phyloP scores from a whole-genome alignment of 2,329 filamentous ascomycete species.

The Kalaharituber pfeilii region DNA sequence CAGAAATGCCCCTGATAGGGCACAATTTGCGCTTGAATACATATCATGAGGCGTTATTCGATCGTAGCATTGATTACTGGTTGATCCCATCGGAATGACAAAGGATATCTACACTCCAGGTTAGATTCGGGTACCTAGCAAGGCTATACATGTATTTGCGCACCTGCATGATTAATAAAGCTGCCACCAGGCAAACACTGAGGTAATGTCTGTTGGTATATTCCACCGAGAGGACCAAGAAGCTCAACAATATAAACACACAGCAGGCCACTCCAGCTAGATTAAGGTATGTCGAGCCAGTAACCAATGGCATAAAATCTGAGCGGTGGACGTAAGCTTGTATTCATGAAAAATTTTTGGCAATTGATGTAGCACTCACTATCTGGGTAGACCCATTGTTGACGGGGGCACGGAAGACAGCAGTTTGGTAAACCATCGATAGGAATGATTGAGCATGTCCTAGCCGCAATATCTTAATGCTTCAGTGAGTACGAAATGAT shows the following conservation, averaged over 20 bases:
- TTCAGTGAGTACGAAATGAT: conserved; percentile 7
- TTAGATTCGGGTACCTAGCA: background rate
- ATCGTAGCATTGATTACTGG: conserved; percentile 70
- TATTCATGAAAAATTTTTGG: background rate
- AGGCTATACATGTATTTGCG: conserved; percentile 26
- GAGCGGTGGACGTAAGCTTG: conserved; percentile 35
- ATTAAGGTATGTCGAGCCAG: conserved; percentile 65
- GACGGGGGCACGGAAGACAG: conserved; percentile 79
- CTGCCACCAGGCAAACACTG: conserved; percentile 67
- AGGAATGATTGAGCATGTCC: conserved; percentile 31
- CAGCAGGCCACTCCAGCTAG: conserved; percentile 55
- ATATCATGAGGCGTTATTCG: conserved; percentile 87
- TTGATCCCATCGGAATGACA: conserved; percentile 64
- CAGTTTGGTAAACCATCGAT: conserved; percentile 41
- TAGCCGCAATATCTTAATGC: conserved; percentile 39
- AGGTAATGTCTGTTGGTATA: conserved; percentile 87
- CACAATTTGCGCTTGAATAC: conserved; percentile 64
- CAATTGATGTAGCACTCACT: conserved; percentile 29
- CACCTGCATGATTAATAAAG: conserved; percentile 62
- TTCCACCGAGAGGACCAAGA: conserved; percentile 61
- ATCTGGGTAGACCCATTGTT: conserved; percentile 53
- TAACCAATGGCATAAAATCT: conserved; percentile 41
- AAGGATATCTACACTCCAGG: conserved; percentile 52
- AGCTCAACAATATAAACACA: conserved; percentile 61
- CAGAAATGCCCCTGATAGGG: conserved; percentile 71